Evolutionary conservation across 2,329 filamentous ascomycete species (phyloP).

Genomic region (Aspergillus caelatus): DNA sequence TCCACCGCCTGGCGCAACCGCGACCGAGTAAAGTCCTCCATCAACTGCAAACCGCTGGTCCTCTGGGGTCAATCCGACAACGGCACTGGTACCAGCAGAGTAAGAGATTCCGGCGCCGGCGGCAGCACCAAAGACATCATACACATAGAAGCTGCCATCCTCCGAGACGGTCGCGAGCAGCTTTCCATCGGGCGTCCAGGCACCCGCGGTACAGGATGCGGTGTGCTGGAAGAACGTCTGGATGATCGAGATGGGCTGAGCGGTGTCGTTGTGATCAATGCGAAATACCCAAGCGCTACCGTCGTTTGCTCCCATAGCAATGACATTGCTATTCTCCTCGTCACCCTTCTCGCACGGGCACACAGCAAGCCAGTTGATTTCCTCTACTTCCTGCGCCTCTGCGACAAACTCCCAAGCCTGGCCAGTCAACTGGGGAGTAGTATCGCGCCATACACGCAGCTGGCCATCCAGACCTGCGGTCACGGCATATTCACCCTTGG

Average conservation of each 20-base stretch:
- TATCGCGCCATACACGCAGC: conserved; percentile 69
- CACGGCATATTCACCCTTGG: conserved; percentile 80
- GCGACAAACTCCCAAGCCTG: conserved; percentile 68
- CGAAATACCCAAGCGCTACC: conserved; percentile 95
- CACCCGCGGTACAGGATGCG: conserved; percentile 79
- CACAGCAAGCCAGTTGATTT: conserved; percentile 85
- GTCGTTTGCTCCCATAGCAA: conserved; percentile 86
- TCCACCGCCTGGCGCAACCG: conserved; percentile 75
- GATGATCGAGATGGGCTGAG: conserved; percentile 73
- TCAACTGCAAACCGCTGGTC: conserved; percentile 93
- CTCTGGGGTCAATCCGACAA: conserved; percentile 73
- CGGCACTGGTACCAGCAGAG: conserved; percentile 61
- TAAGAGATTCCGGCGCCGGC: conserved; percentile 64
- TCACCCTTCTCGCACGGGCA: conserved; percentile 64
- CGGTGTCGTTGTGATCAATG: conserved; percentile 68
- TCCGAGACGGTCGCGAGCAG: conserved; percentile 87
- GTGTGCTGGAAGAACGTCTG: conserved; percentile 94
- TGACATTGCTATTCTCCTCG: conserved; percentile 69
- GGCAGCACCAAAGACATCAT: conserved; percentile 84
- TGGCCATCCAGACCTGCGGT: conserved; percentile 86
- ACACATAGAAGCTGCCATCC: conserved; percentile 86
- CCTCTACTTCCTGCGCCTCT: conserved; percentile 85
- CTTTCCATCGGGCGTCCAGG: conserved; percentile 86
- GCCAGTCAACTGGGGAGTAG: conserved; percentile 49
- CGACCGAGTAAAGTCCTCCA: conserved; percentile 86